Evolutionary conservation across 129 eudicot genomes (phyloP), one percentile per base, ranked within the genome.

Genomic region (Helianthus annuus): DNA sequence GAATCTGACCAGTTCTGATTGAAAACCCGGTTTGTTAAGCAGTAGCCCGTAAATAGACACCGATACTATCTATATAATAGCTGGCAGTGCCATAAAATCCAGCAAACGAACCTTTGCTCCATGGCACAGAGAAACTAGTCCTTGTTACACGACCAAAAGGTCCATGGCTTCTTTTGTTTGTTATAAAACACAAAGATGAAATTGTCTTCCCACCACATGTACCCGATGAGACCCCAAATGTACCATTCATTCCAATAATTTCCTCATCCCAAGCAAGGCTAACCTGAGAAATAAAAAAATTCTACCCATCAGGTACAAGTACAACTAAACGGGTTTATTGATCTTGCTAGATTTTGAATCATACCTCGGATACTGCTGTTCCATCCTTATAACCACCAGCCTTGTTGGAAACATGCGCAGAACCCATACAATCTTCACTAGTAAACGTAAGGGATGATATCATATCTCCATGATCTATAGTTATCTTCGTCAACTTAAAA

Each of bases 1-100:
- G 56, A 51, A 51, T 14, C 56, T 13, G 5, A 4, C 16, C 16
- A 51, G 15, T 5, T 3, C 7, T 51, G 17, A n/a, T 52, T 2
- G 15, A 15, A 52, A 52, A 5, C 1, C 8, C 24, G 22, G 3
- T 4, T n/a, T 2, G 10, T 16, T 53, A 69, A 38, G 48, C 17
- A 53, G 74, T 69, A 16, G 74, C 64, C 17, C 52, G 42, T 44
- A 69, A 69, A 52, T 69, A 69, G 32, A 69, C 63, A 15, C 73
- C 73, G 11, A 69, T 69, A 16, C 73, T 59, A 69, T 69, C 64
- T 4, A 69, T 69, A 54, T 54, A 36, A 53, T 53, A 69, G 51
- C 64, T 38, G 13, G 74, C 63, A 17, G 57, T 53, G 64, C 77
- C 77, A 46, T 73, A 64, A 60, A 73, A 73, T 73, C 77, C 77